phyloP scores from a whole-genome alignment of 352 stramenopile species.

The Globisporangium mamillatum region DNA sequence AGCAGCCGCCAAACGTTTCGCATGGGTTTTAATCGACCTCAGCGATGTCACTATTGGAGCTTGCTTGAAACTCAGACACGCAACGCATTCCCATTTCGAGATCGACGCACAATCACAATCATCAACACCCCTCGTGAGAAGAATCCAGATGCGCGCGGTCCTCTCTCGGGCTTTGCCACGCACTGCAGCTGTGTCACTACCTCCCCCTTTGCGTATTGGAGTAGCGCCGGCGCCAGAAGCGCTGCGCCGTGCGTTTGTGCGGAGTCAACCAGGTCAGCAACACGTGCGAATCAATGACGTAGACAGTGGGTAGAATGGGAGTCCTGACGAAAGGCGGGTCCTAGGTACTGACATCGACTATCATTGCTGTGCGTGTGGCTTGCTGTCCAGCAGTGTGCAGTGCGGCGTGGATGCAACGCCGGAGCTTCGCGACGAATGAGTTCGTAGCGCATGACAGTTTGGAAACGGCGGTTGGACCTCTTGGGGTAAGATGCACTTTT shows the following conservation, averaged over 20 bases:
- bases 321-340: too few species aligned
- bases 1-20: too few species aligned
- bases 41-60: too few species aligned
- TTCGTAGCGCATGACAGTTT: conserved; percentile 13
- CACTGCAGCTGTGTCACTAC: background rate
- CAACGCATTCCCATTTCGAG: background rate
- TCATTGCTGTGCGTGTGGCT: background rate
- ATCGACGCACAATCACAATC: conserved; percentile 11
- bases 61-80: background rate
- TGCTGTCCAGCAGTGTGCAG: background rate
- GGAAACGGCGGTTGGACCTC: background rate
- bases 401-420: conserved; percentile 2
- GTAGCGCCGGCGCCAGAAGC: background rate
- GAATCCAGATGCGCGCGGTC: conserved; percentile 14
- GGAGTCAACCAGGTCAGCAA: conserved; percentile 6
- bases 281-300: background rate
- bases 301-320: background rate
- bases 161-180: conserved; percentile 15
- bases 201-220: background rate
- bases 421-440: conserved; percentile 29
- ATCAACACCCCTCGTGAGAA: background rate
- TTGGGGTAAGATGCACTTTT: conserved; percentile 10
- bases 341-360: background rate
- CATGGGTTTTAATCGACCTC: too few species aligned
- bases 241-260: background rate